These are phyloP conservation scores for Erythrophleum fordii DNA, from an alignment of 306 rosid genomes.

Conservation along the genomic window DNA sequence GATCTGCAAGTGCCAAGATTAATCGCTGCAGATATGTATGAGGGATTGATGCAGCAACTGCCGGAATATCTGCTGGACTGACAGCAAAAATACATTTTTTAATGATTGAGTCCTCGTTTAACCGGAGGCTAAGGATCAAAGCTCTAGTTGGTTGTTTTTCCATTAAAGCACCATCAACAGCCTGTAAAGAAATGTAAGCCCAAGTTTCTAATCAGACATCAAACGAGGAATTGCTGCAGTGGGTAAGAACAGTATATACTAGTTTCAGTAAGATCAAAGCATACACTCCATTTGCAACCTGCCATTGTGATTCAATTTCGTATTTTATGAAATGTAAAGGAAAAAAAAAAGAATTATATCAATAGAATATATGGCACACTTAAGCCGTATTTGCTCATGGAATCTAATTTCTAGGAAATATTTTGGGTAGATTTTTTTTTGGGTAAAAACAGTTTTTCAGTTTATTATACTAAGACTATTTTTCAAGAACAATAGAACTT, in stretches of 20 bases:
- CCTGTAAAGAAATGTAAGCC: conserved; percentile 57
- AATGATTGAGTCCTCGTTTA: conserved; percentile 72
- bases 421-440: not conserved
- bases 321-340: not conserved
- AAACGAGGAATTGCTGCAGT: conserved; percentile 17
- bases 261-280: not conserved
- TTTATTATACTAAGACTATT: not conserved
- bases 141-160: conserved; percentile 77
- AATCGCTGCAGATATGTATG: conserved; percentile 75
- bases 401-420: no score
- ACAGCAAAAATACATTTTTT: conserved; percentile 84
- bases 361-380: no score
- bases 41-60: conserved; percentile 69
- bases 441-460: not conserved
- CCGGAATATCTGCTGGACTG: conserved; percentile 64
- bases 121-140: conserved; percentile 81
- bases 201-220: conserved; percentile 15
- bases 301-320: not conserved
- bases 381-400: no score
- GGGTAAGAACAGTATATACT: conserved; percentile 14
- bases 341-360: not conserved
- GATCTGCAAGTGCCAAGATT: conserved; percentile 82
- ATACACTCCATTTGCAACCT: not conserved
- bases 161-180: conserved; percentile 74
- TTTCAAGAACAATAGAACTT: not conserved